These are phyloP conservation scores for Calonectria hongkongensis DNA, from an alignment of 2,329 filamentous ascomycete genomes.

Conservation along the genomic window DNA sequence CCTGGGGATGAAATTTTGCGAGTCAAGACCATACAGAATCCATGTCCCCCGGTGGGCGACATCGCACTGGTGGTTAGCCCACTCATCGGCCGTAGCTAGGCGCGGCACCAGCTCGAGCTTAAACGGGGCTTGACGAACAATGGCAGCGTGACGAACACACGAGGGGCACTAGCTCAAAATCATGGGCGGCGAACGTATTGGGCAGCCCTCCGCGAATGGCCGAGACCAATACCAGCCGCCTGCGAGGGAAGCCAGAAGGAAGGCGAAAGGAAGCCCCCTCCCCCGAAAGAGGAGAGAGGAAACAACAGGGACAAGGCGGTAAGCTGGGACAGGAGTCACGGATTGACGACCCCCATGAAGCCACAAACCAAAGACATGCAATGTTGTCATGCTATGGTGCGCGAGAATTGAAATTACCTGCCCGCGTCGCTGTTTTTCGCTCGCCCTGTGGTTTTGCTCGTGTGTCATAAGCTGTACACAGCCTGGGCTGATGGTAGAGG, in stretches of 20 bases:
- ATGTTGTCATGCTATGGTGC: slow-evolving; percentile 18
- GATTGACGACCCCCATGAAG: slow-evolving; percentile 27
- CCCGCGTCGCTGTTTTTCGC: background rate
- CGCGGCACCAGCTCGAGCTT: slow-evolving; percentile 35
- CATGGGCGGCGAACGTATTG: slow-evolving; percentile 22
- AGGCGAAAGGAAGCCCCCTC: slow-evolving; percentile 21
- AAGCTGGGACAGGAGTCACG: slow-evolving; percentile 16
- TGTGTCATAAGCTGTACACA: slow-evolving; percentile 39
- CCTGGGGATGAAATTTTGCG: slow-evolving; percentile 14
- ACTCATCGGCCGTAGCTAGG: slow-evolving; percentile 35
- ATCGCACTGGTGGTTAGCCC: slow-evolving; percentile 31
- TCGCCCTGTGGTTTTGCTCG: slow-evolving; percentile 2
- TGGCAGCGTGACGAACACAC: slow-evolving; percentile 33
- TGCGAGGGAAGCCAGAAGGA: slow-evolving; percentile 25
- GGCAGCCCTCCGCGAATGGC: slow-evolving; percentile 36
- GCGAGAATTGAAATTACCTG: slow-evolving; percentile 13
- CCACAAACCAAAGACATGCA: slow-evolving; percentile 19
- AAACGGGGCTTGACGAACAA: slow-evolving; percentile 33
- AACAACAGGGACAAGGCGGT: slow-evolving; percentile 27
- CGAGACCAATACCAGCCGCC: slow-evolving; percentile 41
- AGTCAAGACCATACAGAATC: slow-evolving; percentile 23
- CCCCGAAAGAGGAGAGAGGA: slow-evolving; percentile 17
- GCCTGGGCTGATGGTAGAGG: slow-evolving; percentile 36
- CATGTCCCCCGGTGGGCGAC: slow-evolving; percentile 20
- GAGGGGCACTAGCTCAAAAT: slow-evolving; percentile 29